A percentile compares a stretch with the other conserved stretches of the same genome.
These are phyloP conservation scores for Magnolia sinica DNA, from an alignment of 164 flowering plant genomes.

Conservation along the genomic window DNA sequence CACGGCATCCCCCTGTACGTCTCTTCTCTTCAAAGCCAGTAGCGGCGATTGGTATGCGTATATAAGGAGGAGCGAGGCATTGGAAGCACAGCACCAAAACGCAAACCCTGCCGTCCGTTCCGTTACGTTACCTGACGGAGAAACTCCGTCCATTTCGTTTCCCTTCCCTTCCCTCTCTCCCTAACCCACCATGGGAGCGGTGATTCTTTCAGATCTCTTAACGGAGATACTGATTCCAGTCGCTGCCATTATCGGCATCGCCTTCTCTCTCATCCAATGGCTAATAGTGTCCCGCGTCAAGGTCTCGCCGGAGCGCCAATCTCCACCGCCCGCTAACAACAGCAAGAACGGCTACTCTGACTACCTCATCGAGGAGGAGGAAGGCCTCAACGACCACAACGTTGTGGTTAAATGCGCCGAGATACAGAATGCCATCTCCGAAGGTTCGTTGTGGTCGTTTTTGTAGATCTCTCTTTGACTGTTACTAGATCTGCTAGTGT, in stretches of 20 bases:
- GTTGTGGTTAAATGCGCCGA: conserved; percentile 67
- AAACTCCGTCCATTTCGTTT: not conserved
- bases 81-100: not conserved
- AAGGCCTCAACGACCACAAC: conserved; percentile 56
- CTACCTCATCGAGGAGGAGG: conserved; percentile 61
- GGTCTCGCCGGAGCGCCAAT: conserved; percentile 34
- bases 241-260: conserved; percentile 57
- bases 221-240: conserved; percentile 54
- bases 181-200: conserved; percentile 30
- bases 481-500: conserved; percentile 8
- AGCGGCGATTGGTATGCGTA: not conserved
- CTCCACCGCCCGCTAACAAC: conserved; percentile 10
- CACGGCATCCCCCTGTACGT: not conserved
- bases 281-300: conserved; percentile 42
- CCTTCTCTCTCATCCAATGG: conserved; percentile 56
- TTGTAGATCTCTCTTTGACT: conserved; percentile 5
- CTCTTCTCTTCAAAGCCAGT: not conserved
- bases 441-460: conserved; percentile 34
- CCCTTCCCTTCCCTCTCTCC: not conserved
- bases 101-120: not conserved
- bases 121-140: not conserved
- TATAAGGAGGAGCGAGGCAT: not conserved
- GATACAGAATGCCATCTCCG: conserved; percentile 63
- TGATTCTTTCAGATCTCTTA: conserved; percentile 45
- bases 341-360: conserved; percentile 40